Percentiles rank a stretch among this genome's conserved stretches.
phyloP scores from a whole-genome alignment of 306 rosid species.

The Ochetophila trinervis region DNA sequence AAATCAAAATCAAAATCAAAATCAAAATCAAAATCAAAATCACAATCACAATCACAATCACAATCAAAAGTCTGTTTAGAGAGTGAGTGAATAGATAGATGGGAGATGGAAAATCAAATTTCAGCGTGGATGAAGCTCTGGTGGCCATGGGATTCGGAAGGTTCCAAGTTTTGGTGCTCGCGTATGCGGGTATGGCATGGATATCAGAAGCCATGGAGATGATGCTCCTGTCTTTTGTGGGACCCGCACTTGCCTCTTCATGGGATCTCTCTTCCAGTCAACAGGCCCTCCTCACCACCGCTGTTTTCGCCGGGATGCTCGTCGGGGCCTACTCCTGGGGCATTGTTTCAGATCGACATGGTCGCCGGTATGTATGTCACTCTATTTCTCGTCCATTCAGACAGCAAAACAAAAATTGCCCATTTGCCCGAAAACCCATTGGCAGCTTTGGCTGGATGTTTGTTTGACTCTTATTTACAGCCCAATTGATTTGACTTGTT shows the following conservation, averaged over 20 bases:
- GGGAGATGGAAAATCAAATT: constrained; percentile 40
- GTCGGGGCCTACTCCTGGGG: constrained; percentile 93
- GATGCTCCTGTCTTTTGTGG: constrained; percentile 94
- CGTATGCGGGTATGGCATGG: constrained; percentile 95
- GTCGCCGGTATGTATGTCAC: constrained; percentile 59
- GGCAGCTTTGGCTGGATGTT: background rate
- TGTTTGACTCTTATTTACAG: background rate
- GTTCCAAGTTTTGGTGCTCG: constrained; percentile 77
- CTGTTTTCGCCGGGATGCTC: constrained; percentile 85
- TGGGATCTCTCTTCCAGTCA: constrained; percentile 78
- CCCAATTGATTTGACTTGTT: too few species aligned
- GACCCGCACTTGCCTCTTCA: constrained; percentile 87
- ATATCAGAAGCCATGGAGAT: constrained; percentile 97
- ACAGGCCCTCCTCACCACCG: constrained; percentile 73
- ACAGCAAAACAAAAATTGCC: too few species aligned
- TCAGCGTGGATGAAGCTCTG: constrained; percentile 89
- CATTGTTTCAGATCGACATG: constrained; percentile 78
- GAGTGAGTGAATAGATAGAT: background rate
- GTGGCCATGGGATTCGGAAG: constrained; percentile 74
- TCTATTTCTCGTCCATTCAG: background rate
- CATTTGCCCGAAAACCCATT: too few species aligned
- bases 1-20: too few species aligned
- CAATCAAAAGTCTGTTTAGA: too few species aligned
- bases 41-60: too few species aligned
- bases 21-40: too few species aligned